Evolutionary conservation across 2,329 filamentous ascomycete genomes (phyloP), one percentile per base, ranked within the genome.

Genomic region (Pseudopithomyces maydicus): DNA sequence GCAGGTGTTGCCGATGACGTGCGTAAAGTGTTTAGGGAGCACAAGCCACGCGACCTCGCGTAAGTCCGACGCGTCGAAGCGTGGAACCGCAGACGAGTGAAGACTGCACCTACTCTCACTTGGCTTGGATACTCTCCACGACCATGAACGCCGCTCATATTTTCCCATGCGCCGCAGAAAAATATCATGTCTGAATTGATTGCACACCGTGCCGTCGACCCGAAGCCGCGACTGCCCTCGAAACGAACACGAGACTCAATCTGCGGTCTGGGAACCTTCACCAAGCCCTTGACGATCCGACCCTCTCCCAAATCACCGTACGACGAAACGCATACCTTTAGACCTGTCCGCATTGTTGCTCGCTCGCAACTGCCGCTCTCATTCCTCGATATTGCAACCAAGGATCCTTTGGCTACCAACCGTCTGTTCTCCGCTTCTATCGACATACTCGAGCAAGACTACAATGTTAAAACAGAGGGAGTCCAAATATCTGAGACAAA

Each of bases 301-400:
- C 67, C 72, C 36, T 70, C 68, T 50, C 67, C 70, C 5, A 55
- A 63, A 7, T 71, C 71, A 2, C 64, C 66, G 10, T 66, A 70
- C 56, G 62, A 70, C 7, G 71, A 64, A 43, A 63, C 74, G 22
- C 46, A 57, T 20, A 70, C 61, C 1, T 72, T 78, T 57, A 70
- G 62, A 51, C 74, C 74, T 12, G 53, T 77, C 52, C 69, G 67
- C 23, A 55, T 76, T 29, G 71, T 77, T 52, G 62, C 61, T 29
- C 73, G 76, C 6, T 68, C 72, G 12, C 72, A 76, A 54, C 60
- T 78, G 17, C 73, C 75, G 19, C 68, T 78, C 33, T 74, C 69
- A 14, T 75, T 74, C 54, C 72, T 78, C 63, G 74, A 77, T 53
- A 66, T 68, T 10, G 55, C 63, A 14, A n/a, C 62, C 2, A 62